Evolutionary conservation across 2,329 filamentous ascomycete species (phyloP).

Genomic region (Penicillium rolfsii): DNA sequence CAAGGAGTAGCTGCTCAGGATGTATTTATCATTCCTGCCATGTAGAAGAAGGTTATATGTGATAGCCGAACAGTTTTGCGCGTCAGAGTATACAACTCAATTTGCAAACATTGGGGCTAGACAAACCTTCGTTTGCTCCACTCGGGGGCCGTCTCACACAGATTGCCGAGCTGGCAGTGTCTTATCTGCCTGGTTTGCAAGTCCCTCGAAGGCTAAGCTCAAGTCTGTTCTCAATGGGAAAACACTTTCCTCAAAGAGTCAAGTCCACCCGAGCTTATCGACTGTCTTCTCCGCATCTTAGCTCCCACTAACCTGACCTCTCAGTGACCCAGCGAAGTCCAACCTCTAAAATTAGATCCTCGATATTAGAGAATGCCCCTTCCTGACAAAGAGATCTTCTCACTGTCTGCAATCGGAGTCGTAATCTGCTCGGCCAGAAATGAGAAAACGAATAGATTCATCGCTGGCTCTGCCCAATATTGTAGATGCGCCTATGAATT

Average conservation of each 20-base stretch:
- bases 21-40: too few relatives aligned
- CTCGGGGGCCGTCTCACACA: neutral
- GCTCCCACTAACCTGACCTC: neutral
- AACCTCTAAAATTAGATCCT: neutral
- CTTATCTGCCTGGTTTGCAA: neutral
- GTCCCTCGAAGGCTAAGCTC: slow-evolving; percentile 15
- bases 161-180: neutral
- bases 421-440: neutral
- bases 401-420: neutral
- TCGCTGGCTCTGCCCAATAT: neutral
- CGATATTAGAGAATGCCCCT: neutral
- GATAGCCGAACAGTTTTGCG: too few relatives aligned
- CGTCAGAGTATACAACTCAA: neutral
- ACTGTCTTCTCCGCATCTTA: neutral
- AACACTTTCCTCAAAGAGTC: slow-evolving; percentile 10
- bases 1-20: too few relatives aligned
- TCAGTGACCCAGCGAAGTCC: neutral
- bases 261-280: slow-evolving; percentile 17
- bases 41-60: too few relatives aligned
- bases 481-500: neutral
- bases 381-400: neutral
- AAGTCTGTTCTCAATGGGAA: neutral
- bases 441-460: too few relatives aligned
- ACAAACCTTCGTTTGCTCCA: neutral
- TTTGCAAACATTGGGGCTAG: neutral